These are phyloP conservation scores for Antarctomyces pellizariae DNA, from an alignment of 495 filamentous ascomycete genomes.

Conservation along the genomic window DNA sequence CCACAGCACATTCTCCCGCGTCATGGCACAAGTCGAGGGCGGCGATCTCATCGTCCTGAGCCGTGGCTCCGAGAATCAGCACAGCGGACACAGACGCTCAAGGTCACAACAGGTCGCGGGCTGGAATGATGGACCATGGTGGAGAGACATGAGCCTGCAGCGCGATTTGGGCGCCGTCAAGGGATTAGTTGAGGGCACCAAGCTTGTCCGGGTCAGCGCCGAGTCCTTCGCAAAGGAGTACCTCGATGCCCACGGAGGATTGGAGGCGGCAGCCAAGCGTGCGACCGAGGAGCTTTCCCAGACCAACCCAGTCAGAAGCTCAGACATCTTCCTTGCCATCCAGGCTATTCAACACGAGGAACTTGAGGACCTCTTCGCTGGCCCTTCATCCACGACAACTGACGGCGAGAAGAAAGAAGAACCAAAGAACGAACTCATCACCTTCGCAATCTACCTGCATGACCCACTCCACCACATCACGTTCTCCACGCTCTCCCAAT, in stretches of 20 bases:
- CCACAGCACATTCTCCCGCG: conserved; percentile 77
- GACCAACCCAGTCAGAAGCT: conserved; percentile 71
- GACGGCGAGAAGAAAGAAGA: conserved; percentile 21
- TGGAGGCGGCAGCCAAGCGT: conserved; percentile 56
- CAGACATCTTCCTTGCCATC: conserved; percentile 84
- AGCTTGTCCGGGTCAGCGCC: conserved; percentile 66
- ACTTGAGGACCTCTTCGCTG: conserved; percentile 44
- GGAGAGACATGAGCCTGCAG: conserved; percentile 45
- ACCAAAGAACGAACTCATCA: conserved; percentile 29
- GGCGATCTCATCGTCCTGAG: conserved; percentile 94
- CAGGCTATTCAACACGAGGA: conserved; percentile 52
- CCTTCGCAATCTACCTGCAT: conserved; percentile 77
- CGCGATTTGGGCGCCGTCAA: conserved; percentile 61
- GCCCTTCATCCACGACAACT: conserved; percentile 20
- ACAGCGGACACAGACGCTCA: conserved; percentile 26
- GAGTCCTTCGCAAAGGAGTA: conserved; percentile 74
- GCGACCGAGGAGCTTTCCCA: conserved; percentile 53
- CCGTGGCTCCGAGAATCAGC: conserved; percentile 41
- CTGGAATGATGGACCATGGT: conserved; percentile 93
- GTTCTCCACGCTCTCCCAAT: conserved; percentile 64
- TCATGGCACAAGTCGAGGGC: conserved; percentile 97
- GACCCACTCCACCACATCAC: conserved; percentile 83
- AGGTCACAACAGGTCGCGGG: too few relatives aligned
- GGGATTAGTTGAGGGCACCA: conserved; percentile 68
- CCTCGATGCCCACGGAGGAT: conserved; percentile 47